Percentiles rank a stretch among this genome's conserved stretches.
Conservation (phyloP, 169 alveolate genomes). For the Cytauxzoon felis region DNA sequence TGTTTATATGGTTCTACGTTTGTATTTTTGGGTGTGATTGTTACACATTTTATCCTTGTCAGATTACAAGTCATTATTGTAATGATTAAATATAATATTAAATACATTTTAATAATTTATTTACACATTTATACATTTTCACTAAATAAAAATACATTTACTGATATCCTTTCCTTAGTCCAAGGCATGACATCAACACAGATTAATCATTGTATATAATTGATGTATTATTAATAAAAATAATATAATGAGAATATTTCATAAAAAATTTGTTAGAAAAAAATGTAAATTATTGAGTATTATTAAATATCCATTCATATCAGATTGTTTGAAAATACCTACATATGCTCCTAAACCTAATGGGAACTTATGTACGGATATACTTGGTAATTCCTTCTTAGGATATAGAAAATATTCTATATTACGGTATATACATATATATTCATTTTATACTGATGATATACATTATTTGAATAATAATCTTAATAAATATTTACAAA, state of each 20-base stretch:
- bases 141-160: no score
- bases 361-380: background rate
- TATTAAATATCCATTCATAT: background rate
- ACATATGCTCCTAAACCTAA: slow-evolving; percentile 12
- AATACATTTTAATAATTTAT: no score
- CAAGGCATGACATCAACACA: no score
- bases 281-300: no score
- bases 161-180: no score
- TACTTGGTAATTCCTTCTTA: slow-evolving; percentile 29
- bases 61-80: no score
- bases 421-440: slow-evolving; percentile 12
- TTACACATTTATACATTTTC: no score
- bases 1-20: slow-evolving; percentile 14
- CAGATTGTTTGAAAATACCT: background rate
- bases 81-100: background rate
- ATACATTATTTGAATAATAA: background rate
- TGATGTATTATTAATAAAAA: no score
- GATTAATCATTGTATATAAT: no score
- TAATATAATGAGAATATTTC: no score
- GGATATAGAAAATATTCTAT: slow-evolving; percentile 32
- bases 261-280: no score
- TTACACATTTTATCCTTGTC: background rate
- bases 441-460: slow-evolving; percentile 8
- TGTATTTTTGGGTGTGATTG: background rate
- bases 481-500: slow-evolving; percentile 17